Evolutionary conservation across 2,329 filamentous ascomycete species (phyloP), one percentile per base, ranked within the genome.

Genomic region (Fusarium euwallaceae): DNA sequence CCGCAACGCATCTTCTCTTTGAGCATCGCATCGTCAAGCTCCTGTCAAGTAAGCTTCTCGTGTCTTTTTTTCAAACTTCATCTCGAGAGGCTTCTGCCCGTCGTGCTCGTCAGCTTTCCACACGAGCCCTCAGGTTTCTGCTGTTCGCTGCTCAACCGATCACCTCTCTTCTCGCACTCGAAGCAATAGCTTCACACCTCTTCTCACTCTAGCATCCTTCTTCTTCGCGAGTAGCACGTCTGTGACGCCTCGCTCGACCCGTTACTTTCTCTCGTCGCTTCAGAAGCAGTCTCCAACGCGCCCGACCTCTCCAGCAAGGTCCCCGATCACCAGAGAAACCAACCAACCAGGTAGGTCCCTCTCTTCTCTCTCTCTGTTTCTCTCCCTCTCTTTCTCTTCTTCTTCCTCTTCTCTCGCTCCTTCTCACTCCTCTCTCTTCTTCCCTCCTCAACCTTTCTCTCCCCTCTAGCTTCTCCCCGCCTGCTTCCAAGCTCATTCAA

Each of bases 281-380:
- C n/a, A 16, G 39, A 41, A 34, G 10, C 4, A n/a, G 22, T 22
- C 22, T 22, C 22, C 22, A 56, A 41, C 29, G 29, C 60, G n/a
- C 39, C n/a, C 48, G 34, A 32, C 12, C 27, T n/a, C 14, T 34
- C 34, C 22, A 34, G 48, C 60, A 22, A 37, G 37, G 59, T 22
- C 29, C 32, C 22, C 16, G n/a, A 29, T 7, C 29, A 16, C 20
- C 32, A 45, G 39, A 61, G 39, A 43, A 43, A 45, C 37, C 20
- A 14, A 37, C 29, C 64, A 9, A 27, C 24, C 63, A 74, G 69
- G 72, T 72, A 53, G 62, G 27, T 37, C 10, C 37, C 61, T 60
- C 51, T 20, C 10, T 32, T 51, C 27, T n/a, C 24, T 32, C 24
- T 32, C 48, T 32, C 16, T 39, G 9, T 11, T 9, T 4, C 9